Conservation (phyloP, 1,284 basidiomycete genomes). For the Meripilus lineatus region DNA sequence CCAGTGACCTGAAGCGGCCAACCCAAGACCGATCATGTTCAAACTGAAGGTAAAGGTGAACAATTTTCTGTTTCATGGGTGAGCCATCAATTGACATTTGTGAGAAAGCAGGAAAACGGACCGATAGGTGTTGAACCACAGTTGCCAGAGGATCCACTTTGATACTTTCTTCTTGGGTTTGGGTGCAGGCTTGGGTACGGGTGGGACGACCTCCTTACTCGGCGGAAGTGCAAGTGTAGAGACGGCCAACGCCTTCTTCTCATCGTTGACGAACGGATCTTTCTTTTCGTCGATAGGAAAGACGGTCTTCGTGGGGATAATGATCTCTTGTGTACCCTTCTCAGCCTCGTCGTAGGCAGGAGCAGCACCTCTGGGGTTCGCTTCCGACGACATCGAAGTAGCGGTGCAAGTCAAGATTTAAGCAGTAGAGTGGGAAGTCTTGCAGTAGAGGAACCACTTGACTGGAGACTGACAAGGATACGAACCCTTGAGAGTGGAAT, state of each 20-base stretch:
- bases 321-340: constrained; percentile 45
- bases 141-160: constrained; percentile 49
- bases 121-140: constrained; percentile 73
- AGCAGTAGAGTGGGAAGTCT: no score
- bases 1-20: constrained; percentile 63
- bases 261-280: constrained; percentile 15
- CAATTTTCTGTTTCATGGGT: constrained; percentile 47
- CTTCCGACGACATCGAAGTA: constrained; percentile 20
- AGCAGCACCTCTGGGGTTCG: constrained; percentile 25
- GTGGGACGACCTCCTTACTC: constrained; percentile 38
- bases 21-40: constrained; percentile 55
- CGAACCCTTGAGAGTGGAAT: no score
- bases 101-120: constrained; percentile 21
- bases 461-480: no score
- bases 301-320: constrained; percentile 23
- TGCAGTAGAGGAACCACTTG: no score
- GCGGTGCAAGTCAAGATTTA: constrained; percentile 9
- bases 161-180: constrained; percentile 43
- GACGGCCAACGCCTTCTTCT: constrained; percentile 14
- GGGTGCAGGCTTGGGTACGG: constrained; percentile 20
- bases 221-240: constrained; percentile 26
- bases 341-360: constrained; percentile 49
- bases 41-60: constrained; percentile 53
- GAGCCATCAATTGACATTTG: background rate
- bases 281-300: constrained; percentile 34